Base-by-base conservation (phyloP, 192 early-diverging fungal genomes). In the Funneliformis mosseae region DNA sequence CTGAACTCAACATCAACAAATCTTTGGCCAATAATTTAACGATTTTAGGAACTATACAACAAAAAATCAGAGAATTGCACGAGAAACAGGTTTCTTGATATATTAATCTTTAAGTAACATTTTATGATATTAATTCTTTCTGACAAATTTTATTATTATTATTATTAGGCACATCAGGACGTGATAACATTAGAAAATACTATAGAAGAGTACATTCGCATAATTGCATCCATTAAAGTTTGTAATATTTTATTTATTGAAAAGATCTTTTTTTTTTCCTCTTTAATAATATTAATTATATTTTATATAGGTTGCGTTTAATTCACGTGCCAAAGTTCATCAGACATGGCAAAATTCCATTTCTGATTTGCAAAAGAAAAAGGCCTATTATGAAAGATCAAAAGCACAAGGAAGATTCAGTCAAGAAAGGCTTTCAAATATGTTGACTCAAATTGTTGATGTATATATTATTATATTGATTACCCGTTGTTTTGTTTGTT, bases 181-280 rank as follows among this genome's bases (percentile, higher is more conserved):
- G 88, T 96, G 45, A 75, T 90, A 9, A 87, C 92, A 7, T 84
- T 97, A 72, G 92, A 92, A 83, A 88, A 92, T 71, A 96, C 91
- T 2, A 93, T 94, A 66, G 96, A 97, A 72, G 96, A 97, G 82
- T 94, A 97, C 81, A 89, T 97, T 82, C 91, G 94, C n/a, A 88
- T 94, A 77, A 94, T 96, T 78, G 93, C 90, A 7, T 91, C 94
- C 0, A 92, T 96, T 81, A 91, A 94, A 68, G 90, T 92, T 77
- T 77, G 66, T 81, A 50, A 27, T 9, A 1, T 25, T 5, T 62
- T 23, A 39, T 16, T 10, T 48, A 50, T 50, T 16, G 8, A 70
- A 38, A 61, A 23, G 18, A 16, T 62, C 0, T 28, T 23, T 21
- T 27, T 50, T 70, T 39, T 60, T 11, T 48, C 16, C 60, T 74